Percentiles rank a stretch among this genome's conserved stretches.
phyloP scores from a whole-genome alignment of 1,139 yeast species.

The Pneumocystis jirovecii region DNA sequence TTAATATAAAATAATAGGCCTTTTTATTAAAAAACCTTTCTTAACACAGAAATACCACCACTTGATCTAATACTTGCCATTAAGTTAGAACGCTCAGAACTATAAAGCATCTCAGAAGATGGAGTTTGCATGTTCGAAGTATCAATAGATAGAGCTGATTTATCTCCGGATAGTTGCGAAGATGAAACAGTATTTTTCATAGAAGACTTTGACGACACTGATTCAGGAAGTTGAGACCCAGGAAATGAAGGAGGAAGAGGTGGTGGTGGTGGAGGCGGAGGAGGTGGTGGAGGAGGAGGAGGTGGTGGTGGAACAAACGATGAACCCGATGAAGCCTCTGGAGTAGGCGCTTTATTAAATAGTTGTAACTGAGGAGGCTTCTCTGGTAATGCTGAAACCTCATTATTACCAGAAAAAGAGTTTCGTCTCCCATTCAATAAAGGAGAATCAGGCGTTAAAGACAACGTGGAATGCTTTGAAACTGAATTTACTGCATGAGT shows the following conservation, averaged over 20 bases:
- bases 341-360: conserved; percentile 3
- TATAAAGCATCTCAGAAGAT: conserved; percentile 16
- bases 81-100: conserved; percentile 59
- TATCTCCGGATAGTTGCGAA: conserved; percentile 24
- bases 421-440: not conserved
- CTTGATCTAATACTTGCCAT: conserved; percentile 76
- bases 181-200: conserved; percentile 17
- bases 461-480: conserved; percentile 10
- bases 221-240: conserved; percentile 5
- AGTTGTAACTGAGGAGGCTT: not conserved
- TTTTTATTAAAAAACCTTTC: conserved; percentile 31
- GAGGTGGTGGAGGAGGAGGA: conserved; percentile 21
- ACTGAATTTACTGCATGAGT: conserved; percentile 8
- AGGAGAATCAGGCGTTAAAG: conserved; percentile 14
- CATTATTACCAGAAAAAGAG: not conserved
- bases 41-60: conserved; percentile 53
- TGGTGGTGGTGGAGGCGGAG: conserved; percentile 21
- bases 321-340: conserved; percentile 19
- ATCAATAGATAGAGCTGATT: conserved; percentile 25
- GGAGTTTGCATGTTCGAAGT: conserved; percentile 18
- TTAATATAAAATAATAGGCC: not conserved
- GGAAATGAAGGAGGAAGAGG: conserved; percentile 28
- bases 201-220: conserved; percentile 17
- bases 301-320: conserved; percentile 22
- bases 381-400: not conserved